Percentiles rank a stretch among this genome's conserved stretches.
Evolutionary conservation across 2,329 filamentous ascomycete species (phyloP).

Genomic region (Cladosporium cucumerinum): DNA sequence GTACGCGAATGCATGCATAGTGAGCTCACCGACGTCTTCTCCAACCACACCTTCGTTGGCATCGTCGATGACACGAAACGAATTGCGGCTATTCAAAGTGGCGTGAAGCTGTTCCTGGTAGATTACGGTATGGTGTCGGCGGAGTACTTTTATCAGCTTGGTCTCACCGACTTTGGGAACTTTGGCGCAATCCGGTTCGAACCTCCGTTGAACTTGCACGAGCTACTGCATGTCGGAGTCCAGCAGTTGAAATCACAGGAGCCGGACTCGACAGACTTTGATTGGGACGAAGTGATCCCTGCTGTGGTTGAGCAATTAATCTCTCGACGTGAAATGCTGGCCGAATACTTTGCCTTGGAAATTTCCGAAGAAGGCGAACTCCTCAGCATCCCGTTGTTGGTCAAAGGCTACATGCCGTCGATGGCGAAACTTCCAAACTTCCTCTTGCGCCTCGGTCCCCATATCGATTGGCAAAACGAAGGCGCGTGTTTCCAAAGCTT

Average conservation of each 20-base stretch:
- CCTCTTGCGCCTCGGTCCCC: conserved; percentile 79
- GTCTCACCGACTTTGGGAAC: conserved; percentile 92
- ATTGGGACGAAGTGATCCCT: conserved; percentile 64
- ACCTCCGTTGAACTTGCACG: conserved; percentile 67
- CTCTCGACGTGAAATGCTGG: conserved; percentile 76
- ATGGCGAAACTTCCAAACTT: conserved; percentile 86
- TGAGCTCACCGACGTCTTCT: conserved; percentile 81
- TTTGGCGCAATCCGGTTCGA: conserved; percentile 81
- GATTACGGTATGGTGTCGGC: conserved; percentile 84
- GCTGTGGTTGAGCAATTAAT: conserved; percentile 67
- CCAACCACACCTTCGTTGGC: conserved; percentile 87
- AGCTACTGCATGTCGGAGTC: conserved; percentile 70
- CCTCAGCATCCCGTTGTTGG: conserved; percentile 72
- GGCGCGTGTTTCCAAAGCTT: conserved; percentile 82
- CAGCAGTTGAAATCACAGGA: conserved; percentile 56
- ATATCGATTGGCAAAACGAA: conserved; percentile 83
- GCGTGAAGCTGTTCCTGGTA: conserved; percentile 85
- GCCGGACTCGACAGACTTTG: conserved; percentile 52
- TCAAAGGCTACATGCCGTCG: conserved; percentile 84
- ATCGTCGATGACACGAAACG: conserved; percentile 83
- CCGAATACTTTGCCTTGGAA: conserved; percentile 87
- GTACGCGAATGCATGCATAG: conserved; percentile 81
- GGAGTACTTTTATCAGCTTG: conserved; percentile 94
- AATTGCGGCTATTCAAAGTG: conserved; percentile 87
- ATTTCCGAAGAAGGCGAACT: conserved; percentile 76